These are phyloP conservation scores for Aphanomyces euteiches DNA, from an alignment of 352 stramenopile genomes.

Conservation along the genomic window DNA sequence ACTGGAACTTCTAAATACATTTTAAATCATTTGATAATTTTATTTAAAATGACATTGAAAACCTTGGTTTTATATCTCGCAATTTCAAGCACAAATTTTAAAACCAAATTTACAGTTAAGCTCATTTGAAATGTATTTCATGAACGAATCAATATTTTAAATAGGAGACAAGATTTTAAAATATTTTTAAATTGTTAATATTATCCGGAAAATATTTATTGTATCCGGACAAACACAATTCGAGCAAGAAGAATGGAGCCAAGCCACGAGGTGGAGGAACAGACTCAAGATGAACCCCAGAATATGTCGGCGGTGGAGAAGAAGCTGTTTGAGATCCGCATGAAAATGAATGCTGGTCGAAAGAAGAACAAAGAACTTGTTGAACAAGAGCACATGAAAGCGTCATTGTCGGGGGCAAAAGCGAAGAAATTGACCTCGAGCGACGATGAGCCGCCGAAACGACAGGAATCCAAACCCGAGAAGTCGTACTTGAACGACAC, in stretches of 20 bases:
- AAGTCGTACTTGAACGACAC: conserved; percentile 64
- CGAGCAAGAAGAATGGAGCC: conserved; percentile 5
- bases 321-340: conserved; percentile 82
- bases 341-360: conserved; percentile 77
- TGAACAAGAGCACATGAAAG: conserved; percentile 29
- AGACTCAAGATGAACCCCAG: conserved; percentile 35
- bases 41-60: no score
- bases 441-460: conserved; percentile 50
- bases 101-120: no score
- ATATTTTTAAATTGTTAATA: not conserved
- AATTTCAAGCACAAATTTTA: no score
- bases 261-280: conserved; percentile 35
- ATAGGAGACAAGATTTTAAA: no score
- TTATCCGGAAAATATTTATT: not conserved
- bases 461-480: conserved; percentile 46
- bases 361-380: conserved; percentile 76
- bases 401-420: conserved; percentile 32
- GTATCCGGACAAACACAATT: no score
- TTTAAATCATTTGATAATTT: not conserved
- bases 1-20: not conserved
- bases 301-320: conserved; percentile 67
- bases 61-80: no score
- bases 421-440: conserved; percentile 62
- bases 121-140: no score
- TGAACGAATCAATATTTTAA: no score